phyloP scores from a whole-genome alignment of 352 stramenopile genomes.

The Phytophthora tubulina region DNA sequence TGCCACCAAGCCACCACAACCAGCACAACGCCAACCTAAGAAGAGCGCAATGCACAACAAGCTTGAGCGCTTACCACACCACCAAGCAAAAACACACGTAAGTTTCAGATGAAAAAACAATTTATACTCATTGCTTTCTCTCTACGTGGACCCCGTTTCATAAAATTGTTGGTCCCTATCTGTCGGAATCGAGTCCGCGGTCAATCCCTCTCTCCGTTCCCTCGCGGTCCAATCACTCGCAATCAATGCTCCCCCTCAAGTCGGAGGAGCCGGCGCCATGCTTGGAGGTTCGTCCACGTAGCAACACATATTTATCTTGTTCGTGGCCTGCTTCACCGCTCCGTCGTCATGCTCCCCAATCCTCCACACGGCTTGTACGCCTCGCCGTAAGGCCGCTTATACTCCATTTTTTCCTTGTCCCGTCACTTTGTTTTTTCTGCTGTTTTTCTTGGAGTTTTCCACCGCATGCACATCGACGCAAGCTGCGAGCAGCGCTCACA shows the following conservation, averaged over 20 bases:
- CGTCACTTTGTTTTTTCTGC: slow-evolving; percentile 44
- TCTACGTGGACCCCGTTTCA: slow-evolving; percentile 39
- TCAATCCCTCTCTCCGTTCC: slow-evolving; percentile 36
- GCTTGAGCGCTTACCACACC: slow-evolving; percentile 10
- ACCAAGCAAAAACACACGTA: slow-evolving; percentile 4
- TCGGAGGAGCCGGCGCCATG: slow-evolving; percentile 36
- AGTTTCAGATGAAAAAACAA: slow-evolving; percentile 44
- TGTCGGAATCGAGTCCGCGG: slow-evolving; percentile 46
- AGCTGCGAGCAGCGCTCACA: slow-evolving; percentile 29
- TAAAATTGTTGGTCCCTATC: slow-evolving; percentile 45
- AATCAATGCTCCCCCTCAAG: slow-evolving; percentile 33
- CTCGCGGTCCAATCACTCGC: slow-evolving; percentile 51
- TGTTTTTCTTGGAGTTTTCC: slow-evolving; percentile 30
- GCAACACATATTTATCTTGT: slow-evolving; percentile 41
- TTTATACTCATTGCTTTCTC: slow-evolving; percentile 49
- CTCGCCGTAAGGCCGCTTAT: slow-evolving; percentile 35
- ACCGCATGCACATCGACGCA: slow-evolving; percentile 32
- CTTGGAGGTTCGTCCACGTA: slow-evolving; percentile 49
- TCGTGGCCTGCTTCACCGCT: slow-evolving; percentile 28
- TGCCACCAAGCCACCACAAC: slow-evolving; percentile 12
- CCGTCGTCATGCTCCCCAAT: slow-evolving; percentile 37
- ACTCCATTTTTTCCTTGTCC: slow-evolving; percentile 36
- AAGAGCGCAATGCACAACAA: slow-evolving; percentile 13
- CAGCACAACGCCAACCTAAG: slow-evolving; percentile 2
- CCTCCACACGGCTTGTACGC: slow-evolving; percentile 35